Conservation (phyloP, 2,329 filamentous ascomycete genomes). For the Aspergillus sojae region DNA sequence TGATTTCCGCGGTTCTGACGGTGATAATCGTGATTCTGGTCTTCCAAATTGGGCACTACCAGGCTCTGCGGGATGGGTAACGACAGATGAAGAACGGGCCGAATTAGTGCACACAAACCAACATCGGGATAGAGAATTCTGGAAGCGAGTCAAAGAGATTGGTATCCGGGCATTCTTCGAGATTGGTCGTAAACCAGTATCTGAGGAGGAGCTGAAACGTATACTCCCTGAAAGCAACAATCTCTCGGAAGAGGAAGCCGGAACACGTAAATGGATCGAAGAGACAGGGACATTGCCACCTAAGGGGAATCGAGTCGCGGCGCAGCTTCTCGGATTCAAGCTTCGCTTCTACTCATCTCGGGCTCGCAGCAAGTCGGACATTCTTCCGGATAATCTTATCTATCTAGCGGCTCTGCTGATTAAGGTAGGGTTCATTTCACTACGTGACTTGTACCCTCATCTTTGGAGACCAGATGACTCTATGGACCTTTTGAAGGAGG, state of each 20-base stretch:
- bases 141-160: conserved; percentile 73
- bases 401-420: conserved; percentile 89
- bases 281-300: conserved; percentile 81
- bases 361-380: conserved; percentile 72
- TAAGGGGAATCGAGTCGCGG: conserved; percentile 84
- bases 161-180: conserved; percentile 89
- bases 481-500: conserved; percentile 74
- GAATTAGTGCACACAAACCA: conserved; percentile 60
- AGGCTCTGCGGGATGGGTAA: conserved; percentile 63
- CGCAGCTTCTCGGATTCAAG: conserved; percentile 95
- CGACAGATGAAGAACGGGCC: conserved; percentile 69
- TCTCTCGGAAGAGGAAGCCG: conserved; percentile 52
- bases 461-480: conserved; percentile 81
- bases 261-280: conserved; percentile 74
- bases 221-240: conserved; percentile 45
- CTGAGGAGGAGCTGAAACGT: conserved; percentile 59
- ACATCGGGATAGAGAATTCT: conserved; percentile 74
- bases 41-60: conserved; percentile 87
- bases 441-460: conserved; percentile 88
- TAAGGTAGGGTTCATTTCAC: conserved; percentile 94
- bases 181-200: conserved; percentile 71
- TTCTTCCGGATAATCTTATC: conserved; percentile 87
- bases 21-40: conserved; percentile 52
- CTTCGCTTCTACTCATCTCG: conserved; percentile 89
- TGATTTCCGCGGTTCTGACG: conserved; percentile 44